phyloP scores from a whole-genome alignment of 176 grass and related monocot genomes.

The Lolium multiflorum region DNA sequence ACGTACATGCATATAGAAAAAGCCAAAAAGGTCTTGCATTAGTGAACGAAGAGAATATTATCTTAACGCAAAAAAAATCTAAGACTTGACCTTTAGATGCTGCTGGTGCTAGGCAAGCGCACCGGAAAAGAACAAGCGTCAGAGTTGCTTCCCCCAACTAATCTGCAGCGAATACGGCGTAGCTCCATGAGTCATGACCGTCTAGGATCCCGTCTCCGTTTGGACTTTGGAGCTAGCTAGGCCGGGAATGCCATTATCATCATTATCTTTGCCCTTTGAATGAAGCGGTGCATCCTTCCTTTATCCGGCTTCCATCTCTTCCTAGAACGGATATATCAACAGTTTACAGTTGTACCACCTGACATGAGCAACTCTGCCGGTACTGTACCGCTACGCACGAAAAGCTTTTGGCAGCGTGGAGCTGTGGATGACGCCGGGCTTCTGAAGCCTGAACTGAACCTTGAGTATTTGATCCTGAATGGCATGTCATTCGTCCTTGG shows the following conservation, averaged over 20 bases:
- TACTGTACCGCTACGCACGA: not conserved
- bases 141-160: constrained; percentile 32
- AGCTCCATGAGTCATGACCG: not conserved
- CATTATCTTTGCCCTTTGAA: not conserved
- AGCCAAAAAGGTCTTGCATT: too few relatives aligned
- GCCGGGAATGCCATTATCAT: not conserved
- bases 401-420: not conserved
- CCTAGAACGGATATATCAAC: not conserved
- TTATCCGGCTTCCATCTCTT: not conserved
- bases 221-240: not conserved
- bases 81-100: too few relatives aligned
- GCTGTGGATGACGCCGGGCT: not conserved
- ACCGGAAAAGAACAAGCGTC: constrained; percentile 2
- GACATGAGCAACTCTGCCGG: not conserved
- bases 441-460: constrained; percentile 12
- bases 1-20: too few relatives aligned
- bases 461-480: not conserved
- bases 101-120: too few relatives aligned
- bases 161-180: not conserved
- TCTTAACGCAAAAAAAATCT: too few relatives aligned
- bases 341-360: not conserved
- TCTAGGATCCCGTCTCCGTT: not conserved
- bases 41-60: too few relatives aligned
- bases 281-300: not conserved
- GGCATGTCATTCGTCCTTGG: constrained; percentile 29